Conservation (phyloP, 2,329 filamentous ascomycete species). For the Colletotrichum melonis region DNA sequence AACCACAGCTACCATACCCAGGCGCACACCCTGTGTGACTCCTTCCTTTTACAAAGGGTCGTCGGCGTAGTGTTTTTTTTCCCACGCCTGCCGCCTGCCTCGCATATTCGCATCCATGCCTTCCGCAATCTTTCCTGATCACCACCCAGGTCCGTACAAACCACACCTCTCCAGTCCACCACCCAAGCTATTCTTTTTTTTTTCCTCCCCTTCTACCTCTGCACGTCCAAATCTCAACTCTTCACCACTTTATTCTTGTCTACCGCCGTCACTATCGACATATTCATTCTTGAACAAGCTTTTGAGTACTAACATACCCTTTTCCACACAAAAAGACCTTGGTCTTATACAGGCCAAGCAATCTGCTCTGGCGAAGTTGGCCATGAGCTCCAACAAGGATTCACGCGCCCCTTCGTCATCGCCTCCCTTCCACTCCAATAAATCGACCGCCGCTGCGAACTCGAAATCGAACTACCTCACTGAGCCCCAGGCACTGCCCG, state of each 20-base stretch:
- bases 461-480: constrained; percentile 9
- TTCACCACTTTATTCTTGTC: neutral
- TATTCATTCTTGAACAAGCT: neutral
- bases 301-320: constrained; percentile 15
- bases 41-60: constrained; percentile 22
- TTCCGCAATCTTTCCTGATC: constrained; percentile 32
- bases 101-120: constrained; percentile 30
- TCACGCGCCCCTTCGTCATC: constrained; percentile 30
- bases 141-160: constrained; percentile 30
- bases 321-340: constrained; percentile 35
- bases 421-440: constrained; percentile 45
- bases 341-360: constrained; percentile 50
- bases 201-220: neutral
- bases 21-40: constrained; percentile 25
- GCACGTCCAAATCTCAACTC: neutral
- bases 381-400: constrained; percentile 53
- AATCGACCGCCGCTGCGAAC: neutral
- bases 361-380: constrained; percentile 55
- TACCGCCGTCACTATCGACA: neutral
- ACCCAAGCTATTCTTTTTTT: neutral
- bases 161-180: neutral
- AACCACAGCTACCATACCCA: constrained; percentile 4
- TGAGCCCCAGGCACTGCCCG: constrained; percentile 40
- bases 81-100: neutral
- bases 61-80: constrained; percentile 4